Evolutionary conservation across 257 asterid species (phyloP).

Genomic region (Solanum bulbocastanum): DNA sequence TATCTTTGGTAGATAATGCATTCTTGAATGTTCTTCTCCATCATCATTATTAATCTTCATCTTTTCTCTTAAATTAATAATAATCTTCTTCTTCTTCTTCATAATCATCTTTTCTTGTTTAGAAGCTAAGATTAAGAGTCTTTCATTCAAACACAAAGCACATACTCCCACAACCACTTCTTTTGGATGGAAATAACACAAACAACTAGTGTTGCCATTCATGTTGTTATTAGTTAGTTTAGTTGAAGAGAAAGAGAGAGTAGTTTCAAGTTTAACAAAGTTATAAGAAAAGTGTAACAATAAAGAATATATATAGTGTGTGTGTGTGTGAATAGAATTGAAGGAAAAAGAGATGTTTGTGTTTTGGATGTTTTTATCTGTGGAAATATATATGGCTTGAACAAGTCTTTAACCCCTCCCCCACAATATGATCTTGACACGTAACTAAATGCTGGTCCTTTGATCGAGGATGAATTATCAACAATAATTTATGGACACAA

Average conservation of each 20-base stretch:
- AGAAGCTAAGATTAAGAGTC: conserved; percentile 52
- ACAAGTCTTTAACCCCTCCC: neutral
- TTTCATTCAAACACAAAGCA: conserved; percentile 66
- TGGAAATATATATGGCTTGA: neutral
- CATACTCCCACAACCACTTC: conserved; percentile 59
- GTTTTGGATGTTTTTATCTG: neutral
- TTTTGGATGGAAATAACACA: conserved; percentile 55
- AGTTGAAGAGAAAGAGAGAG: neutral
- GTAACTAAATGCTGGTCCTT: neutral
- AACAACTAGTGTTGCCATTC: conserved; percentile 15
- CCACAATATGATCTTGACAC: neutral
- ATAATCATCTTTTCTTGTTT: conserved; percentile 8
- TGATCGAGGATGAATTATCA: neutral
- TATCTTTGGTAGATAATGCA: conserved; percentile 37
- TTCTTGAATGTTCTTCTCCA: neutral
- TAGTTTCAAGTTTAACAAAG: neutral
- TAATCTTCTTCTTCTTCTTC: neutral
- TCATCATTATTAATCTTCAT: neutral
- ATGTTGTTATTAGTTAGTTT: neutral
- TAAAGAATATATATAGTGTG: neutral
- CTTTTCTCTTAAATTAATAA: neutral
- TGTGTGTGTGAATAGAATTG: neutral
- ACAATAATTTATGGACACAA: neutral
- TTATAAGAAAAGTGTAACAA: neutral
- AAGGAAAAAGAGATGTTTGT: neutral